phyloP scores from a whole-genome alignment of 305 asterid species.

The Withania somnifera region DNA sequence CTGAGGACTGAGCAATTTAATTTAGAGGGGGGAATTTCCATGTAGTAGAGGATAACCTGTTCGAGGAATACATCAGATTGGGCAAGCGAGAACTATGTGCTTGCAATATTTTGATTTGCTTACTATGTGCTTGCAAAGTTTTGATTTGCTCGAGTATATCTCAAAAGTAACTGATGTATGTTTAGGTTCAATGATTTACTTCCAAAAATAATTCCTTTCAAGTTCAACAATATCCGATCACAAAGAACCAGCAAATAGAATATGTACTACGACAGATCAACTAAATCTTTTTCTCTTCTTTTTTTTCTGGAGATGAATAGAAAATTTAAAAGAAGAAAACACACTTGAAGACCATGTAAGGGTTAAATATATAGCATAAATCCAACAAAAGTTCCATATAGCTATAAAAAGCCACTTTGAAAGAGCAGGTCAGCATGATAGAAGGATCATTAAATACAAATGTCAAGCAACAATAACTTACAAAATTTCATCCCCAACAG shows the following conservation, averaged over 20 bases:
- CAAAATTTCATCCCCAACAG: slow-evolving; percentile 92
- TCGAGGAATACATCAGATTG: neutral
- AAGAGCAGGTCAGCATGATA: neutral
- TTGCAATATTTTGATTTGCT: neutral
- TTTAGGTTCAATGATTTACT: neutral
- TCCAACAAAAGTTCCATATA: neutral
- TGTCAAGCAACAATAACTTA: slow-evolving; percentile 32
- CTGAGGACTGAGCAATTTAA: neutral
- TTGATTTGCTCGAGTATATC: neutral
- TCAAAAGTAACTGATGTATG: neutral
- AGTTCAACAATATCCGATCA: neutral
- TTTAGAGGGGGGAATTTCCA: neutral
- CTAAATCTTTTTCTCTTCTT: no score
- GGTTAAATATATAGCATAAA: neutral
- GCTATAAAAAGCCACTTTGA: neutral
- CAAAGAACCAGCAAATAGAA: neutral
- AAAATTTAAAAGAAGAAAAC: neutral
- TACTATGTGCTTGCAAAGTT: neutral
- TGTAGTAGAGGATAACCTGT: neutral
- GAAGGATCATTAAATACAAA: neutral
- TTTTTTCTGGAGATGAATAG: no score
- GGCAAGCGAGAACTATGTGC: neutral
- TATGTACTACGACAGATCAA: neutral
- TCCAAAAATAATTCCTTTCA: neutral
- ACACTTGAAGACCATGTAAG: neutral